Evolutionary conservation across 2,329 filamentous ascomycete species (phyloP).

Genomic region (Sclerotinia glacialis): DNA sequence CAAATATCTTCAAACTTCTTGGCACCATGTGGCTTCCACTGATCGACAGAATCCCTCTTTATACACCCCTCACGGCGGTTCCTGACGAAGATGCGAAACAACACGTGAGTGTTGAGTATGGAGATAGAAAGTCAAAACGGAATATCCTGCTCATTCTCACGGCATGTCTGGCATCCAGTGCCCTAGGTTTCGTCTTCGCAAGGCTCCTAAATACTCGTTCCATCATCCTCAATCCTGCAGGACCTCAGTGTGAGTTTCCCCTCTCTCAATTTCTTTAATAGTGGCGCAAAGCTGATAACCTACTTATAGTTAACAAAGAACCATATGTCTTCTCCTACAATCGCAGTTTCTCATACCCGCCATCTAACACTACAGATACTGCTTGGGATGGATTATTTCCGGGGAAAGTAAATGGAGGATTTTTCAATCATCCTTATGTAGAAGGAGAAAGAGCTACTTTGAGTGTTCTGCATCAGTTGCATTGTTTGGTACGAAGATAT

Average conservation of each 20-base stretch:
- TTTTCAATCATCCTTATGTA: conserved; percentile 6
- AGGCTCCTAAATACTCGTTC: background rate
- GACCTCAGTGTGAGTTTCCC: background rate
- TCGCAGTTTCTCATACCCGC: conserved; percentile 10
- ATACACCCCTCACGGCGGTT: background rate
- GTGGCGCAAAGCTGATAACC: background rate
- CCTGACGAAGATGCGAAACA: background rate
- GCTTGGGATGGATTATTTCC: conserved; percentile 13
- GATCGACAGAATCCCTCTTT: background rate
- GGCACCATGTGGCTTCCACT: conserved; percentile 4
- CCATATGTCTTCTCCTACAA: background rate
- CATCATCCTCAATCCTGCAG: background rate
- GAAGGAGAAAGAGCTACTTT: background rate
- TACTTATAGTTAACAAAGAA: background rate
- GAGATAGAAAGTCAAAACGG: background rate
- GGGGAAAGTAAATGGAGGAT: background rate
- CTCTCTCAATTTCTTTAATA: rapidly evolving
- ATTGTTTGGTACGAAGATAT: background rate
- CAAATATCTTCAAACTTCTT: background rate
- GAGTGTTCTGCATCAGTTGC: conserved; percentile 13
- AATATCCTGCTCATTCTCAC: background rate
- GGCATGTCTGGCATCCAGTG: background rate
- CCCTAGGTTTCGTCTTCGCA: background rate
- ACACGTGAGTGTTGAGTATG: background rate
- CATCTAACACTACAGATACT: background rate